These are phyloP conservation scores for Centrapalus pauciflorus DNA, from an alignment of 129 eudicot species.

Conservation along the genomic window DNA sequence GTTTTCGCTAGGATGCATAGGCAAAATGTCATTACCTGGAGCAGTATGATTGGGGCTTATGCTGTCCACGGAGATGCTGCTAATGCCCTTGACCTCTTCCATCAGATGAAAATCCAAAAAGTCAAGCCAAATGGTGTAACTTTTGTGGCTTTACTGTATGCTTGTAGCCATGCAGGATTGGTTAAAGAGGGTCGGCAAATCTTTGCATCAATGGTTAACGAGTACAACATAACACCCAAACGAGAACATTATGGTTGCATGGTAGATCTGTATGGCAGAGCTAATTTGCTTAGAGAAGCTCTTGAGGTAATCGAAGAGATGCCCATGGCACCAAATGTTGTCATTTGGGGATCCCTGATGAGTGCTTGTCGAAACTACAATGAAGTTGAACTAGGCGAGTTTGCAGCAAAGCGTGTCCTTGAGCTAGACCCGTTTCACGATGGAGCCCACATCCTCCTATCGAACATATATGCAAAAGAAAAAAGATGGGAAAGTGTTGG, in stretches of 20 bases:
- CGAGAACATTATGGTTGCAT: constrained; percentile 77
- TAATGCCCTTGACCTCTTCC: constrained; percentile 47
- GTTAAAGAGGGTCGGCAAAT: constrained; percentile 48
- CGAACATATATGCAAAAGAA: constrained; percentile 68
- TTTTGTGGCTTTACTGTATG: constrained; percentile 63
- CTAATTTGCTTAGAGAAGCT: constrained; percentile 62
- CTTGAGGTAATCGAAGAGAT: constrained; percentile 52
- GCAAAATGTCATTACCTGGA: constrained; percentile 70
- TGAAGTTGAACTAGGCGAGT: constrained; percentile 73
- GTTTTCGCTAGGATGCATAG: constrained; percentile 42
- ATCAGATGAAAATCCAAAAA: constrained; percentile 52
- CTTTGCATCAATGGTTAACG: constrained; percentile 53
- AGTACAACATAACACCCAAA: constrained; percentile 54
- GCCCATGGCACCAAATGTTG: constrained; percentile 70
- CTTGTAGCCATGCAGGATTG: constrained; percentile 81
- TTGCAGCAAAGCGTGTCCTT: constrained; percentile 70
- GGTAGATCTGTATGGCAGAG: constrained; percentile 73
- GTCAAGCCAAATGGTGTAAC: constrained; percentile 62
- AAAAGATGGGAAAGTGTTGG: constrained; percentile 57
- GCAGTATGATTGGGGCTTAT: constrained; percentile 59
- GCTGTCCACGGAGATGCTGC: constrained; percentile 68
- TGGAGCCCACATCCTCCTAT: constrained; percentile 63
- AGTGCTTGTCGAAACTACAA: constrained; percentile 56
- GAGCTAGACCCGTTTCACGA: constrained; percentile 71
- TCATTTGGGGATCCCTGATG: constrained; percentile 79